phyloP scores from a whole-genome alignment of 78 protist genomes.

The Corallochytrium limacisporum region DNA sequence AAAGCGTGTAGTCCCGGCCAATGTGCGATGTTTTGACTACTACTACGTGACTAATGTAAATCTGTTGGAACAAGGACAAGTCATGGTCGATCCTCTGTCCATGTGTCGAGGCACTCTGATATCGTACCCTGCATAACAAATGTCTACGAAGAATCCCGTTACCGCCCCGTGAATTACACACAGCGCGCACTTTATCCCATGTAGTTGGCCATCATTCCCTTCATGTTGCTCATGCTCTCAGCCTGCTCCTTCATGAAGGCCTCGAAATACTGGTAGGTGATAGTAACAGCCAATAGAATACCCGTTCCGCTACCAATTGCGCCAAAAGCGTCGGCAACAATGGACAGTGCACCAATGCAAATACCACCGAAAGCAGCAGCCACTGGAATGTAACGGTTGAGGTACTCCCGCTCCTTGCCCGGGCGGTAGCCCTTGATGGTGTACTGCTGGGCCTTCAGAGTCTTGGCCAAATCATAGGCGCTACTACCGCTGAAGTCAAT shows the following conservation, averaged over 20 bases:
- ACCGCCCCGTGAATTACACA: too few species aligned
- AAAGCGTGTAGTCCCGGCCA: too few species aligned
- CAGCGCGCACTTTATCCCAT: too few species aligned
- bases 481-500: slow-evolving; percentile 81
- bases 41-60: too few species aligned
- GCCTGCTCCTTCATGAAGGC: slow-evolving; percentile 79
- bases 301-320: slow-evolving; percentile 93
- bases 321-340: slow-evolving; percentile 91
- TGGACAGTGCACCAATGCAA: slow-evolving; percentile 96
- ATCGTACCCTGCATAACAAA: background rate
- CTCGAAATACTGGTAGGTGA: slow-evolving; percentile 95
- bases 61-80: background rate
- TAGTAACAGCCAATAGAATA: slow-evolving; percentile 98
- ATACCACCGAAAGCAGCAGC: slow-evolving; percentile 99
- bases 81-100: background rate
- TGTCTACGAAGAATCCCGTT: background rate
- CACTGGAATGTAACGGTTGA: slow-evolving; percentile 96
- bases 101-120: background rate
- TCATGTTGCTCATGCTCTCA: background rate
- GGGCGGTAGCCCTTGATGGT: slow-evolving; percentile 55
- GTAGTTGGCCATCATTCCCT: background rate
- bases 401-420: slow-evolving; percentile 37
- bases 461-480: slow-evolving; percentile 88
- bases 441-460: slow-evolving; percentile 82
- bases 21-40: too few species aligned